Evolutionary conservation across 768 basidiomycete species (phyloP).

Genomic region (Leccinum truebloodii): DNA sequence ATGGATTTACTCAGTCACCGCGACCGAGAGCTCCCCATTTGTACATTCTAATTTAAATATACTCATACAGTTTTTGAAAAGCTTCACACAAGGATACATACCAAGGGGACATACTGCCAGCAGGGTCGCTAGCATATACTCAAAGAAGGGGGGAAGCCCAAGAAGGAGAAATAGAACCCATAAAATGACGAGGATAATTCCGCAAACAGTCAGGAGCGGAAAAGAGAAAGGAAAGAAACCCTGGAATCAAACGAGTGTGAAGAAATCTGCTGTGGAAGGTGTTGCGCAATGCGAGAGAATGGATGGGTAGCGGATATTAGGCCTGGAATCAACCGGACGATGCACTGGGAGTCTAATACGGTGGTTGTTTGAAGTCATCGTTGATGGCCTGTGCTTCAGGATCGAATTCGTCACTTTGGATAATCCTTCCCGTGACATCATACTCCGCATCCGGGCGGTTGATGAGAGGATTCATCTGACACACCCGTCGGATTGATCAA

Average conservation of each 20-base stretch:
- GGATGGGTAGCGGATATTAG: background rate
- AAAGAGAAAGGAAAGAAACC: conserved; percentile 1
- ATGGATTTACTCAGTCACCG: background rate
- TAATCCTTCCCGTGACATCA: conserved; percentile 56
- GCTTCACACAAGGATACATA: background rate
- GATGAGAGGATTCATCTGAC: conserved; percentile 70
- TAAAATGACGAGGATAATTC: background rate
- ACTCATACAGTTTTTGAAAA: background rate
- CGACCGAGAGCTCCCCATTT: background rate
- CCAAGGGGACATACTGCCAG: background rate
- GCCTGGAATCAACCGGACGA: background rate
- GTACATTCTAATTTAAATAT: conserved; percentile 2
- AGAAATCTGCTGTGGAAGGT: background rate
- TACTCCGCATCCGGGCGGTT: conserved; percentile 50
- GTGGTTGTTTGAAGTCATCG: conserved; percentile 64
- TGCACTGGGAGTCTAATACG: conserved; percentile 31
- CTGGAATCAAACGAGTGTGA: background rate
- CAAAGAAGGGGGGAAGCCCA: background rate
- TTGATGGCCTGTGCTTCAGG: conserved; percentile 59
- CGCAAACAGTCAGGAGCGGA: background rate
- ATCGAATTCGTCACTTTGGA: conserved; percentile 50
- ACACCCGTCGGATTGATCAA: conserved; percentile 10
- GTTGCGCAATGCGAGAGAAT: conserved; percentile 1
- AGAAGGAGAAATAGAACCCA: conserved; percentile 1
- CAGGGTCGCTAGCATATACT: background rate